Percentiles rank a stretch among this genome's conserved stretches.
These are phyloP conservation scores for Sporothrix globosa DNA, from an alignment of 2,329 filamentous ascomycete genomes.

Conservation along the genomic window DNA sequence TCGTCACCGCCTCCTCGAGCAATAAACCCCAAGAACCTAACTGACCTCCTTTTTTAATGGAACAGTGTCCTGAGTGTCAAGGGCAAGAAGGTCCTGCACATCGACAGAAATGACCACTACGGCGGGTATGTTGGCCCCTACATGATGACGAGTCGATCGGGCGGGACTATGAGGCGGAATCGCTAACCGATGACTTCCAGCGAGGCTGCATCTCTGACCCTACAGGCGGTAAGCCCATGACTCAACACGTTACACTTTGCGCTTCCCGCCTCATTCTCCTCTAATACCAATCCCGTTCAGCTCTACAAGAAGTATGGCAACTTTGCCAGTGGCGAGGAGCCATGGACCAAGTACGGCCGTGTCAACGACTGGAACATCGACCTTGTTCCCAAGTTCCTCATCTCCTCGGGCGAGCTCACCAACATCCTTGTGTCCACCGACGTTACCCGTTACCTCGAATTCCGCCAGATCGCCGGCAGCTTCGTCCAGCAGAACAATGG, in stretches of 20 bases:
- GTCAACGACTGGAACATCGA: constrained; percentile 99
- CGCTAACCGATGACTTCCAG: constrained; percentile 51
- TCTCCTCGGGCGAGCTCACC: constrained; percentile 97
- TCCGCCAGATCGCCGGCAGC: constrained; percentile 93
- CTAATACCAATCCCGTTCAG: constrained; percentile 49
- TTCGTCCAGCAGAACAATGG: constrained; percentile 88
- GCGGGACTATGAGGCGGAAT: not conserved
- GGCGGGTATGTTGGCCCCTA: constrained; percentile 71
- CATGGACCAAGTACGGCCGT: constrained; percentile 97
- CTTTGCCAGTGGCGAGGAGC: constrained; percentile 75
- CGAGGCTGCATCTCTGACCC: constrained; percentile 94
- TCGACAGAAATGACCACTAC: constrained; percentile 98
- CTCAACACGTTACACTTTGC: not conserved
- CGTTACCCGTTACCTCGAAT: constrained; percentile 84
- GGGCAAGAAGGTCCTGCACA: constrained; percentile 98
- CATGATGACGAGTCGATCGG: not conserved
- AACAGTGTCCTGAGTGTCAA: constrained; percentile 91
- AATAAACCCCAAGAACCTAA: not conserved
- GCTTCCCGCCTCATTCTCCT: not conserved
- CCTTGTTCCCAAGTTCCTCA: constrained; percentile 95
- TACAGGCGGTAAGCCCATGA: constrained; percentile 72
- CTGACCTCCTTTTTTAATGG: constrained; percentile 28
- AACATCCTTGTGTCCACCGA: constrained; percentile 98
- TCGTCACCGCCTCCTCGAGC: constrained; percentile 11
- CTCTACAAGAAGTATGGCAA: constrained; percentile 98